A percentile compares a stretch with the other conserved stretches of the same genome.
Conservation (phyloP, 2,329 filamentous ascomycete genomes). For the Fusarium devonianum region DNA sequence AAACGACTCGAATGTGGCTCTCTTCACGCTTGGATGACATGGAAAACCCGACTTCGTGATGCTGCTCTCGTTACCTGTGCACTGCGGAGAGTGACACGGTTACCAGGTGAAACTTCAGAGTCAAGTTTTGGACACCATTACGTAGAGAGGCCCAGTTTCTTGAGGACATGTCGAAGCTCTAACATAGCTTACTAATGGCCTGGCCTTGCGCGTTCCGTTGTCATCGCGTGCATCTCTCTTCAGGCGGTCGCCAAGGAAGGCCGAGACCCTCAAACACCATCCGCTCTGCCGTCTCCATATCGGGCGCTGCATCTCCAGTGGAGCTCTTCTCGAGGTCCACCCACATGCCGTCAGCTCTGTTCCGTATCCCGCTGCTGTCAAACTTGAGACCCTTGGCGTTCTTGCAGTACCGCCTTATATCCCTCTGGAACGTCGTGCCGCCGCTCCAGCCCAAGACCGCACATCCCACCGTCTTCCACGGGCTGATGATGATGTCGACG, state of each 20-base stretch:
- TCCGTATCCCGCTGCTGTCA: slow-evolving; percentile 85
- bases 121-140: too few species aligned
- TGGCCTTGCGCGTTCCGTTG: too few species aligned
- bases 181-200: too few species aligned
- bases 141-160: too few species aligned
- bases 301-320: slow-evolving; percentile 56
- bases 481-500: slow-evolving; percentile 90
- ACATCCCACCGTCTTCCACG: slow-evolving; percentile 89
- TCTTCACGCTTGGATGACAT: too few species aligned
- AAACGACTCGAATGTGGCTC: too few species aligned
- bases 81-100: too few species aligned
- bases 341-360: slow-evolving; percentile 68
- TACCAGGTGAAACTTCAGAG: too few species aligned
- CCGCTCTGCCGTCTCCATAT: slow-evolving; percentile 78
- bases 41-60: too few species aligned
- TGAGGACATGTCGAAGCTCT: too few species aligned
- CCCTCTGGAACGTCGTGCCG: slow-evolving; percentile 88
- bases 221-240: slow-evolving; percentile 73
- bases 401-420: slow-evolving; percentile 82
- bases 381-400: slow-evolving; percentile 79
- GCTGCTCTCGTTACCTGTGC: too few species aligned
- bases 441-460: slow-evolving; percentile 89
- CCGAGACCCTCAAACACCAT: slow-evolving; percentile 81
- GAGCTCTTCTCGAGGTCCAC: slow-evolving; percentile 71
- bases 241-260: slow-evolving; percentile 70